Conservation (phyloP, 352 stramenopile species). For the Globisporangium parvum region DNA sequence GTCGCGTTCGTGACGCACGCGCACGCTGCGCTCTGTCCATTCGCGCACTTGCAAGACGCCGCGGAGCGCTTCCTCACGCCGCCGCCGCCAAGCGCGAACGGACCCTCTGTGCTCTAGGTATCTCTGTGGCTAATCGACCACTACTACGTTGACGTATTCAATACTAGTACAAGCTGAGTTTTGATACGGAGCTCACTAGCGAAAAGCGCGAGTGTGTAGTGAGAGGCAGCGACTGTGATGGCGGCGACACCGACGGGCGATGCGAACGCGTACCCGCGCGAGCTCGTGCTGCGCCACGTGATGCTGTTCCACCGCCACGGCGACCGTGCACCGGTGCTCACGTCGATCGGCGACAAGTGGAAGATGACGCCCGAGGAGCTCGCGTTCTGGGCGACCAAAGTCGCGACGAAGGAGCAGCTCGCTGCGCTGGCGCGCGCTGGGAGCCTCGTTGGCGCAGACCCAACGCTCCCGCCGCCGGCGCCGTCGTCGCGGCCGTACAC, state of each 20-base stretch:
- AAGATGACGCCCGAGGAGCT: constrained; percentile 44
- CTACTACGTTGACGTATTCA: too few relatives aligned
- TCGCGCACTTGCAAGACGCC: constrained; percentile 44
- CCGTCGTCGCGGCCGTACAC: constrained; percentile 27
- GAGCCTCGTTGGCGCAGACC: constrained; percentile 39
- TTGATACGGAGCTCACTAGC: too few relatives aligned
- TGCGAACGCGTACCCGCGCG: constrained; percentile 3
- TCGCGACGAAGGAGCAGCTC: constrained; percentile 52
- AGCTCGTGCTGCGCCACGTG: constrained; percentile 59
- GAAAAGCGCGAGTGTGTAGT: neutral
- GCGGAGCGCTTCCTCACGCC: constrained; percentile 7
- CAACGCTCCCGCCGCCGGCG: constrained; percentile 35
- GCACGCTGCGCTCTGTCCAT: constrained; percentile 41
- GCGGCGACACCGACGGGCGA: too few relatives aligned
- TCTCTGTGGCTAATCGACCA: too few relatives aligned
- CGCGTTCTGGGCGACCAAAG: constrained; percentile 50
- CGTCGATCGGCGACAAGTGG: constrained; percentile 45
- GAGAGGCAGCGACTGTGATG: neutral
- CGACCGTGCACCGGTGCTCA: constrained; percentile 70
- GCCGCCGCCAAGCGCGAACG: too few relatives aligned
- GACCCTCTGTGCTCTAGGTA: neutral
- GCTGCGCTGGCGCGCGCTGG: constrained; percentile 35
- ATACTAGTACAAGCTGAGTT: too few relatives aligned
- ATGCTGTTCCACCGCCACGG: constrained; percentile 79
- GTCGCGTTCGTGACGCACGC: constrained; percentile 36